phyloP scores from a whole-genome alignment of 176 grass and related monocot genomes.

The Oryza meridionalis region DNA sequence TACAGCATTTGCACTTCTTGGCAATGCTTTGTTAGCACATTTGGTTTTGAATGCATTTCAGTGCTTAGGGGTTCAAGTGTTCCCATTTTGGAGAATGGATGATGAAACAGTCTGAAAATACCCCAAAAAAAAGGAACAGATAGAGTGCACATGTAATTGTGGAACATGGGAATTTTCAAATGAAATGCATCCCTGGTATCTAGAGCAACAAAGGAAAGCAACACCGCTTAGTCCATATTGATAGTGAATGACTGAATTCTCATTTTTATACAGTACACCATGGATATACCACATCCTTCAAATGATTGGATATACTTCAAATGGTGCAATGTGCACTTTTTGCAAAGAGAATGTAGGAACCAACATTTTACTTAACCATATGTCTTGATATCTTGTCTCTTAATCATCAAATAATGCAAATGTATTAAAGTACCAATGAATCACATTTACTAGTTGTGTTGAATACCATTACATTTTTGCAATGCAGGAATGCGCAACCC shows the following conservation, averaged over 20 bases:
- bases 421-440: background rate
- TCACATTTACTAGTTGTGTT: background rate
- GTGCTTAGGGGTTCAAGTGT: background rate
- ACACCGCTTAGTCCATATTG: background rate
- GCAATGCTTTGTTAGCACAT: background rate
- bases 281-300: background rate
- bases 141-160: background rate
- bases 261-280: background rate
- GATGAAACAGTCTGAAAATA: background rate
- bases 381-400: background rate
- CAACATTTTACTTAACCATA: background rate
- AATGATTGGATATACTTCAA: background rate
- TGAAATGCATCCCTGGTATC: background rate
- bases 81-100: background rate
- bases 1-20: background rate
- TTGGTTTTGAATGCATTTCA: background rate
- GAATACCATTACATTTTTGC: background rate
- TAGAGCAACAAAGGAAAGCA: background rate
- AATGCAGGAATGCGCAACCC: slow-evolving; percentile 58
- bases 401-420: background rate
- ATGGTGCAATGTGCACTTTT: background rate
- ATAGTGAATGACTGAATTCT: background rate
- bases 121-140: background rate
- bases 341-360: background rate
- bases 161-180: background rate